Evolutionary conservation across 2,329 filamentous ascomycete genomes (phyloP), one percentile per base, ranked within the genome.

Genomic region (Orbilia blumenaviensis): DNA sequence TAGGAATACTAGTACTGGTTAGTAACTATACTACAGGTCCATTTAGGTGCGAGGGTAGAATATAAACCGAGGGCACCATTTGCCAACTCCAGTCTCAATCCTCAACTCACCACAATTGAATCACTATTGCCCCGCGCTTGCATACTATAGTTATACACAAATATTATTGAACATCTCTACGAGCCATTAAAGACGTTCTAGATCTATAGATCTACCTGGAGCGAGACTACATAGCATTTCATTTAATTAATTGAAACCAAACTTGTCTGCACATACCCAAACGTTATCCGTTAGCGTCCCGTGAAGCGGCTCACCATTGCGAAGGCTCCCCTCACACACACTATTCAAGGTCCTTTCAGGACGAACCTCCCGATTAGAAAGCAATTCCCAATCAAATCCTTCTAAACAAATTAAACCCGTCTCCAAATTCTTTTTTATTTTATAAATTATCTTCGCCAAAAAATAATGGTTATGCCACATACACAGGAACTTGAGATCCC

Each of bases 81-180:
- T 56, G 52, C 25, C 29, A 56, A 56, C 14, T 18, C 23, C 2
- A 25, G 9, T 56, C 61, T 44, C 25, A 14, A 9, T 48, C 16
- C n/a, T 52, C 38, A 10, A 29, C 14, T 23, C 21, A 54, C 48
- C 29, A 32, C 21, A 2, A 38, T 23, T 9, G 52, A 18, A 10
- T 36, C 27, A 14, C 50, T 60, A 60, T 68, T 68, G 64, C 64
- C 64, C 61, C 64, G 44, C 34, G 61, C 52, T 38, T 68, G 14
- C n/a, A 29, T 38, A 44, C n/a, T 18, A 2, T 52, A 44, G 16
- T n/a, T n/a, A n/a, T n/a, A n/a, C n/a, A 18, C 42, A 63, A 23
- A n/a, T n/a, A n/a, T n/a, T n/a, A n/a, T n/a, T 36, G 36, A n/a
- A 48, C n/a, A 9, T n/a, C 18, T 41, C 18, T 32, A 54, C 27